phyloP scores from a whole-genome alignment of 345 rosid species.

The Dimocarpus longan region DNA sequence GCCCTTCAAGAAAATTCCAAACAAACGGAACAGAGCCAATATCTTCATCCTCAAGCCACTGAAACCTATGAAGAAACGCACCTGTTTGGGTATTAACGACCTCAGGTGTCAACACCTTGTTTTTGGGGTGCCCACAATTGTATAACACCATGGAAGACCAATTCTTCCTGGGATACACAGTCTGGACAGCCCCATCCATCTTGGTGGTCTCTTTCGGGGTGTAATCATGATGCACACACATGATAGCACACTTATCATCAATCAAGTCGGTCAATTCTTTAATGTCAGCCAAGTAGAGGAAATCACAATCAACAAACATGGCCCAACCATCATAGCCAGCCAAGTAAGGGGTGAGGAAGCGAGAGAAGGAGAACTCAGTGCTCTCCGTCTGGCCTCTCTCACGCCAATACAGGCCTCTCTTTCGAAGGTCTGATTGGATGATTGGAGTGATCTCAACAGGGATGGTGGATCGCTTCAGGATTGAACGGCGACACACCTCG shows the following conservation, averaged over 20 bases:
- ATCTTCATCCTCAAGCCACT: constrained; percentile 90
- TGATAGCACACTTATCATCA: constrained; percentile 85
- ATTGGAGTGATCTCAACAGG: constrained; percentile 83
- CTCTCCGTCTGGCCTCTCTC: constrained; percentile 83
- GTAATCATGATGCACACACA: constrained; percentile 98
- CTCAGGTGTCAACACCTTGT: constrained; percentile 69
- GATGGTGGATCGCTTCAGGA: constrained; percentile 72
- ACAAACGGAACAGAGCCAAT: constrained; percentile 84
- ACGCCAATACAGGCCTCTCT: constrained; percentile 77
- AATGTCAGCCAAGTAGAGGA: constrained; percentile 83
- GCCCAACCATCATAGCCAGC: constrained; percentile 93
- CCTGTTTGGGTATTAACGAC: constrained; percentile 75
- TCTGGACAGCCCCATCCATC: constrained; percentile 97
- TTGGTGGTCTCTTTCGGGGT: constrained; percentile 87
- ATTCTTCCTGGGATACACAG: constrained; percentile 94
- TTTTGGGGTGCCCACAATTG: constrained; percentile 91
- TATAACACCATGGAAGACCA: constrained; percentile 99
- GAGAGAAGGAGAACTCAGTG: constrained; percentile 92
- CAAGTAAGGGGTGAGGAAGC: constrained; percentile 86
- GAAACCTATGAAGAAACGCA: constrained; percentile 93
- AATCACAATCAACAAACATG: constrained; percentile 94
- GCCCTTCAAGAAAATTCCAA: constrained; percentile 98
- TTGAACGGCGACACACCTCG: constrained; percentile 78
- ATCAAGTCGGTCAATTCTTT: constrained; percentile 73
- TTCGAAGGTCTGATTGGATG: constrained; percentile 77